Evolutionary conservation across 208 protist genomes (phyloP), one percentile per base, ranked within the genome.

Genomic region (Trypanosoma brucei): DNA sequence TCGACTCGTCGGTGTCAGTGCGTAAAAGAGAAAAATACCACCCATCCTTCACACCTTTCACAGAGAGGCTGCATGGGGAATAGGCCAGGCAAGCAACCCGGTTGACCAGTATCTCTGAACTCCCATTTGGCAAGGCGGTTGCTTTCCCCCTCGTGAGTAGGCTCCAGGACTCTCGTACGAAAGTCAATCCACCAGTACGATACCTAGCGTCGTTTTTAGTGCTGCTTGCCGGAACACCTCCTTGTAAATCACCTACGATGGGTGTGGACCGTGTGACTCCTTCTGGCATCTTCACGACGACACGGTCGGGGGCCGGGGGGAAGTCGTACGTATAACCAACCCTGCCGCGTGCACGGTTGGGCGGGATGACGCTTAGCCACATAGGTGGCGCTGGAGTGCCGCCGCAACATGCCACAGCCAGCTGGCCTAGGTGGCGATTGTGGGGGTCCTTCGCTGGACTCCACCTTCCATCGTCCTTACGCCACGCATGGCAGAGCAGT

Each of bases 251-350:
- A 46, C 42, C 22, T 22, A 22, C 22, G 22, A 22, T 22, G 22
- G 22, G 42, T 46, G 6, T 11, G 42, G 42, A 11, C 8, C 42
- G 8, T 46, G 6, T 46, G 42, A 14, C 42, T 11, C 42, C 42
- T 46, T 46, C 42, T 14, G 42, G 42, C 30, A 39, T 9, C 31
- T 58, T 39, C n/a, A 58, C 31, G 54, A 31, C 54, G 9, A n/a
- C 4, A 11, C 14, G 9, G 30, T 31, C 34, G 4, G 31, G 9
- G 7, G 39, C 8, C 5, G 31, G 54, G 36, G n/a, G 33, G 6
- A 42, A 40, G 31, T 31, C 54, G 36, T 58, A 58, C 13, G 54
- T 58, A 33, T 58, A 58, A 13, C 54, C 54, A 31, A 58, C 14
- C 54, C 31, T 33, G 8, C 54, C 54, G 6, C 39, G 8, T 7